Evolutionary conservation across 2,329 filamentous ascomycete genomes (phyloP).

Genomic region (Calonectria montana): DNA sequence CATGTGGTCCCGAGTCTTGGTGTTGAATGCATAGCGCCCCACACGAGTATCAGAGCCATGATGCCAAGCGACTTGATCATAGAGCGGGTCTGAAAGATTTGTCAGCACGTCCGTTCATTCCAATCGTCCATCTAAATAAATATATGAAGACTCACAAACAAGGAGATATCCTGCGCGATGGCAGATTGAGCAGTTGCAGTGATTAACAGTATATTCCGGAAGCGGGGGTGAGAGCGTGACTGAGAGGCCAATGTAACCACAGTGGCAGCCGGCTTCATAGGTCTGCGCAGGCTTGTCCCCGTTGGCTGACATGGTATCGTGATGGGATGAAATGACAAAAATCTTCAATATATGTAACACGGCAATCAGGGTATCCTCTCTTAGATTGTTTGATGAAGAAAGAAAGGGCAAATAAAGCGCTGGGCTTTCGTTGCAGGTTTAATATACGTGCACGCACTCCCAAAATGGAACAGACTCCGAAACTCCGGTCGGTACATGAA

Average conservation of each 20-base stretch:
- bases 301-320: constrained; percentile 24
- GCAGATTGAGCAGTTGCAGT: constrained; percentile 67
- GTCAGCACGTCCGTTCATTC: background rate
- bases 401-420: too few relatives aligned
- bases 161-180: constrained; percentile 62
- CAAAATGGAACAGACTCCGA: constrained; percentile 1
- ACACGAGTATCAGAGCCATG: constrained; percentile 47
- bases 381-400: background rate
- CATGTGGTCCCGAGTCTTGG: constrained; percentile 59
- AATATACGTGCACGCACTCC: background rate
- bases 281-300: constrained; percentile 45
- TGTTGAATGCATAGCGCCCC: constrained; percentile 55
- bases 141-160: constrained; percentile 49
- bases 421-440: background rate
- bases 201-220: constrained; percentile 55
- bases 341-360: background rate
- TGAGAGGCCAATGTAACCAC: constrained; percentile 61
- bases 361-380: background rate
- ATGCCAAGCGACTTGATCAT: constrained; percentile 56
- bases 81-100: constrained; percentile 48
- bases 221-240: constrained; percentile 62
- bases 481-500: constrained; percentile 6
- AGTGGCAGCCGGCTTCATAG: constrained; percentile 65
- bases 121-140: background rate
- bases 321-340: background rate